Conservation (phyloP, 495 filamentous ascomycete genomes). For the Clavariopsis aquatica region DNA sequence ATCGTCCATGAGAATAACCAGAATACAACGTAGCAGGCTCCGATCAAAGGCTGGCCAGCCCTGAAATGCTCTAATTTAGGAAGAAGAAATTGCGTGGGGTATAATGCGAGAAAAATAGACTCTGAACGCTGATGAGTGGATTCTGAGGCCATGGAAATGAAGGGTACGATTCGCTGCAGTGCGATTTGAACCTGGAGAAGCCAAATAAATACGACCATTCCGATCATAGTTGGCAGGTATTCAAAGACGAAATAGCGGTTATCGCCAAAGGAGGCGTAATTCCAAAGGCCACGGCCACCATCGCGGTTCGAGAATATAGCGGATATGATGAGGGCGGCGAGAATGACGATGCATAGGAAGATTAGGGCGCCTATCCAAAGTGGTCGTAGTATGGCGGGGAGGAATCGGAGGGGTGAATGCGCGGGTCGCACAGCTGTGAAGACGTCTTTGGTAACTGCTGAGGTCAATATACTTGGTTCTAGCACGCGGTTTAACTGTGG, state of each 20-base stretch:
- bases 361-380: slow-evolving; percentile 60
- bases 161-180: slow-evolving; percentile 75
- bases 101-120: slow-evolving; percentile 56
- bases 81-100: slow-evolving; percentile 58
- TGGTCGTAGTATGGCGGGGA: slow-evolving; percentile 67
- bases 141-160: slow-evolving; percentile 69
- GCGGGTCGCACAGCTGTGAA: slow-evolving; percentile 57
- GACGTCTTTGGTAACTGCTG: slow-evolving; percentile 42
- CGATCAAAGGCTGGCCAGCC: slow-evolving; percentile 57
- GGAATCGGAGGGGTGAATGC: slow-evolving; percentile 61
- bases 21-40: slow-evolving; percentile 56
- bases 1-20: slow-evolving; percentile 67
- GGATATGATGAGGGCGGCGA: slow-evolving; percentile 68
- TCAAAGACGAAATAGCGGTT: slow-evolving; percentile 82
- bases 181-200: slow-evolving; percentile 72
- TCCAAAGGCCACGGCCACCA: slow-evolving; percentile 61
- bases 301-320: slow-evolving; percentile 65
- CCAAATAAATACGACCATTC: slow-evolving; percentile 70
- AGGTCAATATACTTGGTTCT: background rate
- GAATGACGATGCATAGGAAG: slow-evolving; percentile 67
- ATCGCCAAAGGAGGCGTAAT: slow-evolving; percentile 65
- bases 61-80: slow-evolving; percentile 61
- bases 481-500: background rate
- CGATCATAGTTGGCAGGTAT: slow-evolving; percentile 79
- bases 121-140: slow-evolving; percentile 50